Conservation (phyloP, 1,284 basidiomycete genomes). For the Prillingera fragicola region DNA sequence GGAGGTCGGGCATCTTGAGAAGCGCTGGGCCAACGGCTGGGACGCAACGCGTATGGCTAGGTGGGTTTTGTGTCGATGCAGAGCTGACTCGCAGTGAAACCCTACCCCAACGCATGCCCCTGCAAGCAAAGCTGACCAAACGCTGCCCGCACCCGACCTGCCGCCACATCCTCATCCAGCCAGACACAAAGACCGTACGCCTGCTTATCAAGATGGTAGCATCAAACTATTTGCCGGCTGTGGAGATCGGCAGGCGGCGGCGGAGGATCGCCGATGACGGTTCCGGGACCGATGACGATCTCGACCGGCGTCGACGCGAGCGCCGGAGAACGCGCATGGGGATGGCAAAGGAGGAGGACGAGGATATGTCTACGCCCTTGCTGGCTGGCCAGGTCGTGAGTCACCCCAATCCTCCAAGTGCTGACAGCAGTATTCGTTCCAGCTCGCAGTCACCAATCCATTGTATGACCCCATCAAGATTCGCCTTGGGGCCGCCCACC, state of each 20-base stretch:
- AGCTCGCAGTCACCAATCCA: conserved; percentile 84
- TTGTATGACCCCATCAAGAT: conserved; percentile 90
- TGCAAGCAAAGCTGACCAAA: conserved; percentile 89
- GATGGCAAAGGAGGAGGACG: conserved; percentile 18
- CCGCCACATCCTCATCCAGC: conserved; percentile 94
- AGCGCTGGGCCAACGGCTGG: conserved; percentile 79
- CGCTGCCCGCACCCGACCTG: conserved; percentile 75
- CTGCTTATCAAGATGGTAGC: conserved; percentile 98
- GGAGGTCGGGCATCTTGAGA: conserved; percentile 66
- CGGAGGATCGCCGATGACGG: conserved; percentile 15
- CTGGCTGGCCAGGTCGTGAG: conserved; percentile 31
- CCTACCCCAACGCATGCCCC: conserved; percentile 77
- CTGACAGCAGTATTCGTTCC: conserved; percentile 62
- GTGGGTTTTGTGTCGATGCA: conserved; percentile 50
- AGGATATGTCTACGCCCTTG: conserved; percentile 29
- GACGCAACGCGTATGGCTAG: conserved; percentile 58
- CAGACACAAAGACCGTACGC: conserved; percentile 88
- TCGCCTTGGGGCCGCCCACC: conserved; percentile 59
- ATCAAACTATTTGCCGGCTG: conserved; percentile 82
- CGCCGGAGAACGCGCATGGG: conserved; percentile 10
- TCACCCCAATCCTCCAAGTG: not conserved
- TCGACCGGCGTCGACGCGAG: conserved; percentile 6
- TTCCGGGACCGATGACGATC: conserved; percentile 8
- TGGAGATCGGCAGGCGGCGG: conserved; percentile 58
- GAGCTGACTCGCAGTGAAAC: conserved; percentile 9